Conservation (phyloP, 2,329 filamentous ascomycete genomes). For the Magnaporthiopsis poae region DNA sequence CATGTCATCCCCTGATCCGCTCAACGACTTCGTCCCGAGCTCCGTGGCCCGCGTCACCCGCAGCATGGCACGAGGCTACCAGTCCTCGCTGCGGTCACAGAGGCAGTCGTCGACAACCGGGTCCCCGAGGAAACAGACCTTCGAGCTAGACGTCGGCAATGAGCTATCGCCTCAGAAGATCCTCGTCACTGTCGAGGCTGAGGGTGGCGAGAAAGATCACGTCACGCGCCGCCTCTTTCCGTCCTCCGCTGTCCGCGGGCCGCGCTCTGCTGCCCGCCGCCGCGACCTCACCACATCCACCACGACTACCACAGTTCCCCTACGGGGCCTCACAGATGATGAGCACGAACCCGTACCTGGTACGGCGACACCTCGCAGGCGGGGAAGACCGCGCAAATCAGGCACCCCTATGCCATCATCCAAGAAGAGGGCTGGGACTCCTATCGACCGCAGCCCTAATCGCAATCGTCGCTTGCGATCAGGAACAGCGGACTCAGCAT, state of each 20-base stretch:
- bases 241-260: constrained; percentile 30
- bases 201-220: constrained; percentile 20
- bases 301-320: constrained; percentile 41
- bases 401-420: constrained; percentile 39
- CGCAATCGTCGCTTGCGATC: constrained; percentile 23
- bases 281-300: constrained; percentile 33
- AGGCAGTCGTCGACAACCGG: constrained; percentile 22
- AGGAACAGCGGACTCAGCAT: constrained; percentile 13
- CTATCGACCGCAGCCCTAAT: constrained; percentile 26
- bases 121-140: constrained; percentile 47
- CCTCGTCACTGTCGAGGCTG: constrained; percentile 46
- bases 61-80: constrained; percentile 36
- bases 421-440: constrained; percentile 36
- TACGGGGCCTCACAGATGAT: constrained; percentile 34
- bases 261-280: constrained; percentile 26
- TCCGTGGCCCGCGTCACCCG: constrained; percentile 27
- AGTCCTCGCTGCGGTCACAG: constrained; percentile 27
- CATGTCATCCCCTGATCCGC: constrained; percentile 42
- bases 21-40: constrained; percentile 30
- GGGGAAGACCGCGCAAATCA: constrained; percentile 39
- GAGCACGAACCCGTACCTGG: constrained; percentile 24
- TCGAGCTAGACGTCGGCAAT: constrained; percentile 46
- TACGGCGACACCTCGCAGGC: constrained; percentile 29
- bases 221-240: constrained; percentile 25
- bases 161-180: constrained; percentile 40